Evolutionary conservation across 352 stramenopile genomes (phyloP).

Genomic region (Blastocystis sp.): DNA sequence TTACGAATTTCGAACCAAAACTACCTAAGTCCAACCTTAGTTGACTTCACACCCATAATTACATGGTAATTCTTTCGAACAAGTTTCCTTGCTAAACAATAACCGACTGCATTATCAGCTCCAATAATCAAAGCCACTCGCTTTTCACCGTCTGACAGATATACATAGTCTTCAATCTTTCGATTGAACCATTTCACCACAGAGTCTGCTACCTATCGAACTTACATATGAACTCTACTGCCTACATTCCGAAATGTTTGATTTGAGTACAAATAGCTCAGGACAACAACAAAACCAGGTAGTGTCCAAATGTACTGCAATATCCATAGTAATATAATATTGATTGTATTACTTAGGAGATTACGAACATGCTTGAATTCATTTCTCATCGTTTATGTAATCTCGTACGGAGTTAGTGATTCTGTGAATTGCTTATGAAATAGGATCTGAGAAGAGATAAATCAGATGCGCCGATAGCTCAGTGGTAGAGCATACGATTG

Average conservation of each 20-base stretch:
- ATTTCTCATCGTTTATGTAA: neutral
- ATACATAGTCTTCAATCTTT: constrained; percentile 60
- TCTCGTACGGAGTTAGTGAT: neutral
- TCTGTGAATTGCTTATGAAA: neutral
- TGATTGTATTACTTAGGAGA: constrained; percentile 57
- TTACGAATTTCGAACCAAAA: neutral
- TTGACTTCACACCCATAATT: constrained; percentile 58
- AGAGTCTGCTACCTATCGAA: constrained; percentile 17
- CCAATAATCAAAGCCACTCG: constrained; percentile 51
- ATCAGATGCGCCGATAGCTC: constrained; percentile 8
- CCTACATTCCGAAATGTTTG: constrained; percentile 31
- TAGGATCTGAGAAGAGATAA: neutral
- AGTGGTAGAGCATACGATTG: constrained; percentile 52
- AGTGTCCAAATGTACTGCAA: constrained; percentile 60
- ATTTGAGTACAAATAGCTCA: constrained; percentile 61
- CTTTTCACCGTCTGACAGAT: constrained; percentile 17
- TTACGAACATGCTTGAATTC: constrained; percentile 60
- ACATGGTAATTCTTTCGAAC: constrained; percentile 63
- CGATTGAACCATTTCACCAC: constrained; percentile 60
- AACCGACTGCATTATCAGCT: constrained; percentile 53
- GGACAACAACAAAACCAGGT: constrained; percentile 50
- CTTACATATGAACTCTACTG: neutral
- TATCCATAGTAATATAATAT: constrained; percentile 56
- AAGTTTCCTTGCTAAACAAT: constrained; percentile 49
- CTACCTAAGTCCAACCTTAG: constrained; percentile 46